Evolutionary conservation across 2,329 filamentous ascomycete genomes (phyloP), one percentile per base, ranked within the genome.

Genomic region (Phaeosphaeria sp.): DNA sequence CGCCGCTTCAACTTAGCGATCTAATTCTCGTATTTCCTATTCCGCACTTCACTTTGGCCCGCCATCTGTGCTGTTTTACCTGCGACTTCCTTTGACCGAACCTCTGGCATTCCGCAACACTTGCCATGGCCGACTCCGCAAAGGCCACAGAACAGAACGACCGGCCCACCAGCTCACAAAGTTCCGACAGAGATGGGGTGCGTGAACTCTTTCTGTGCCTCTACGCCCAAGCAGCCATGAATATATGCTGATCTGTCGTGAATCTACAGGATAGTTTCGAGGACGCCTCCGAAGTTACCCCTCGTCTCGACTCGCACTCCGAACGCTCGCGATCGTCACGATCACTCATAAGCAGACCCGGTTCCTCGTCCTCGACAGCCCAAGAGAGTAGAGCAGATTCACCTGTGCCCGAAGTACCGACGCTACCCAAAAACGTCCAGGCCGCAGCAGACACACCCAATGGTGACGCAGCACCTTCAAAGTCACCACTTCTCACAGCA

Each of bases 231-330:
- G 13, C 6, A 21, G 5, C 22, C 18, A 33, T 52, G 33, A 22
- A 52, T 44, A 47, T 44, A 43, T 50, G 56, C 66, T 70, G 51
- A 69, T 52, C 23, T 13, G 22, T 20, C 52, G 55, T 56, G 58
- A 44, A 52, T 52, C 52, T 52, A 51, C 73, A 92, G 89, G 89
- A 93, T 69, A 86, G 85, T 17, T 96, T 96, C 72, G 92, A 96
- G 79, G 92, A 97, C 82, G 92, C 87, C 66, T 81, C 87, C 67
- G 90, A 91, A 76, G 85, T 83, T 58, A 76, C 71, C 55, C 70
- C 75, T 60, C 73, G 72, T 54, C 74, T 74, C 50, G 65, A 69
- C 71, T 82, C 76, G 63, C 75, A 66, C 60, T 73, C 66, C 86
- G 68, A 73, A 51, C 64, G 66, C 56, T 72, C 71, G 54, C 68